These are phyloP conservation scores for Leccinum imitatum DNA, from an alignment of 768 basidiomycete genomes.

Conservation along the genomic window DNA sequence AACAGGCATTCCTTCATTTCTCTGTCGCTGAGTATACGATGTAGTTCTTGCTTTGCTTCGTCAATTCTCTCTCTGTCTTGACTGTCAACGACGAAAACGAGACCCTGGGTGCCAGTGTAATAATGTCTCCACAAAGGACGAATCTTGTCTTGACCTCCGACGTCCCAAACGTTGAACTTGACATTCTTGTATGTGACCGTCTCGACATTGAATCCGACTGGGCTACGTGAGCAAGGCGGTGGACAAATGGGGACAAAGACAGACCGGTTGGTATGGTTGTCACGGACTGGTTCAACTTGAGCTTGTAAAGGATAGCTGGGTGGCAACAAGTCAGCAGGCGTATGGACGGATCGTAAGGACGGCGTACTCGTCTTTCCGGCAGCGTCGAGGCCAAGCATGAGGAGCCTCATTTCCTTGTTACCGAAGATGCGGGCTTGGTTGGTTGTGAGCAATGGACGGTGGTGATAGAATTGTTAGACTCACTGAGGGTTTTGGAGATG, in stretches of 20 bases:
- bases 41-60: conserved; percentile 94
- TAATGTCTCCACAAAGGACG: conserved; percentile 98
- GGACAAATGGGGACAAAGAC: conserved; percentile 1
- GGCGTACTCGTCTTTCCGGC: conserved; percentile 96
- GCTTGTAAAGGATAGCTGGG: conserved; percentile 95
- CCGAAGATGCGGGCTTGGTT: conserved; percentile 85
- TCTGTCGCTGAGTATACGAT: conserved; percentile 92
- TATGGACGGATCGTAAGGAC: not conserved
- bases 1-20: conserved; percentile 98
- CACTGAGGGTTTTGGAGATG: conserved; percentile 81
- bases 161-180: conserved; percentile 94
- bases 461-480: conserved; percentile 11
- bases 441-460: conserved; percentile 2
- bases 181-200: conserved; percentile 99
- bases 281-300: conserved; percentile 98
- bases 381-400: conserved; percentile 97
- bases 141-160: conserved; percentile 99
- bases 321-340: conserved; percentile 2
- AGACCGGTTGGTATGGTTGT: conserved; percentile 96
- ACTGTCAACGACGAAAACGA: conserved; percentile 98
- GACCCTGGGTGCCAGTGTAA: conserved; percentile 97
- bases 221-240: conserved; percentile 1
- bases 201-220: conserved; percentile 98
- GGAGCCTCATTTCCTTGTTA: conserved; percentile 97
- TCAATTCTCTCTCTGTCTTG: conserved; percentile 94